phyloP scores from a whole-genome alignment of 2,329 filamentous ascomycete species.

The Aspergillus awamori region DNA sequence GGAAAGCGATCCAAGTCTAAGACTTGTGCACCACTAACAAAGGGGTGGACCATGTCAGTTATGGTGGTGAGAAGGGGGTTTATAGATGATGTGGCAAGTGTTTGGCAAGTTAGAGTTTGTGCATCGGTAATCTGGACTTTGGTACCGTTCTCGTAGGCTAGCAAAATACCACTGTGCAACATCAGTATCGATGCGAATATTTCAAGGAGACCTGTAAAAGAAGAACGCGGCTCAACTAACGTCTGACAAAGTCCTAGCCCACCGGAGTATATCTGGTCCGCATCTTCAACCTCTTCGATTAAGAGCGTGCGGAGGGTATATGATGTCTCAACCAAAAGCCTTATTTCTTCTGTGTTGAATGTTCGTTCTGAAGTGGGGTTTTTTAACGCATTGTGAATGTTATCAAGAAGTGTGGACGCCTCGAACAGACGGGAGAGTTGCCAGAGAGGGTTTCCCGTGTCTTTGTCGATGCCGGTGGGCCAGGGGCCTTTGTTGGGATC shows the following conservation, averaged over 20 bases:
- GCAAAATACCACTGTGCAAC: neutral
- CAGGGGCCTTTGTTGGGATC: neutral
- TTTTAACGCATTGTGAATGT: neutral
- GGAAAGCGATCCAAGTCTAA: neutral
- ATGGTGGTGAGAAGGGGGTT: neutral
- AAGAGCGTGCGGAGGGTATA: neutral
- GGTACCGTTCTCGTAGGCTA: neutral
- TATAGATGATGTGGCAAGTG: neutral
- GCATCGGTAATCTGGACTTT: neutral
- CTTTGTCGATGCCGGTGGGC: neutral
- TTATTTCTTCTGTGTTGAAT: neutral
- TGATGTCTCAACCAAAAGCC: conserved; percentile 1
- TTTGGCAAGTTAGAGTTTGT: neutral
- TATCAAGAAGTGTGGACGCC: neutral
- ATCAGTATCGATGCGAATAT: neutral
- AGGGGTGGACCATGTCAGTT: neutral
- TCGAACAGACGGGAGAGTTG: neutral
- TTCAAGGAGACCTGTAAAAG: too few relatives aligned
- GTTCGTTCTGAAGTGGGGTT: neutral
- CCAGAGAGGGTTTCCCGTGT: neutral
- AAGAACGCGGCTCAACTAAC: neutral
- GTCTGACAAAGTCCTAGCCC: neutral
- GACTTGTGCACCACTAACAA: neutral
- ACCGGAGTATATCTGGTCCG: neutral
- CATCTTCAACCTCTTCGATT: conserved; percentile 1